Conservation (phyloP, 164 flowering plant species). For the Cinnamomum chago region DNA sequence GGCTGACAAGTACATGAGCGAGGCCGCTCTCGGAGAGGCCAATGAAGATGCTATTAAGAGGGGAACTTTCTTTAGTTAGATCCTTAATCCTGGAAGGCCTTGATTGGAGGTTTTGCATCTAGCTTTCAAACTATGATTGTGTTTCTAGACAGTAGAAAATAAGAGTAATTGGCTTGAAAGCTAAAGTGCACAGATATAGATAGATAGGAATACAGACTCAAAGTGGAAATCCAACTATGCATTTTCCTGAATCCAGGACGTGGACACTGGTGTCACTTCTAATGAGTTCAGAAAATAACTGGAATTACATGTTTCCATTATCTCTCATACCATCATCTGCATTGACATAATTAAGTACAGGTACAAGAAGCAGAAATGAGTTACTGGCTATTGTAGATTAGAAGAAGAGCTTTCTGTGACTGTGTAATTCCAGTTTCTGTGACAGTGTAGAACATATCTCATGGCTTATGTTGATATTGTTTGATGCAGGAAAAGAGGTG, state of each 20-base stretch:
- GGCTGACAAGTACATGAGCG: slow-evolving; percentile 42
- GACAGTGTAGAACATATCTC: not conserved
- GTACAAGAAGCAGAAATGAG: not conserved
- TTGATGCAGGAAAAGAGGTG: slow-evolving; percentile 47
- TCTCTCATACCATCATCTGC: slow-evolving; percentile 10
- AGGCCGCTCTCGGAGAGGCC: slow-evolving; percentile 47
- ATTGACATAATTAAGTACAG: slow-evolving; percentile 18
- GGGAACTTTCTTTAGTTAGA: too few species aligned
- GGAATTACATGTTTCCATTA: slow-evolving; percentile 29
- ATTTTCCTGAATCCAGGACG: too few species aligned
- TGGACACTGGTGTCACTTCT: slow-evolving; percentile 4
- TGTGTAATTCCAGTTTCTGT: too few species aligned
- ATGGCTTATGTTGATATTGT: not conserved
- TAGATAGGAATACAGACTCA: too few species aligned
- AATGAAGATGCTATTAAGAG: slow-evolving; percentile 20
- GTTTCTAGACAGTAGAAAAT: too few species aligned
- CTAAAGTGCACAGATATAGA: too few species aligned
- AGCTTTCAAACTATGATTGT: too few species aligned
- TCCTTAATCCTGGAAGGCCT: too few species aligned
- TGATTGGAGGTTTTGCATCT: too few species aligned
- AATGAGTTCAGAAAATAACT: not conserved
- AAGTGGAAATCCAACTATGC: too few species aligned
- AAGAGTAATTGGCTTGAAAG: too few species aligned
- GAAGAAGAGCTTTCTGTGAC: not conserved
- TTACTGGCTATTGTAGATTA: not conserved